phyloP scores from a whole-genome alignment of 169 alveolate species.

The Eimeria tenella region DNA sequence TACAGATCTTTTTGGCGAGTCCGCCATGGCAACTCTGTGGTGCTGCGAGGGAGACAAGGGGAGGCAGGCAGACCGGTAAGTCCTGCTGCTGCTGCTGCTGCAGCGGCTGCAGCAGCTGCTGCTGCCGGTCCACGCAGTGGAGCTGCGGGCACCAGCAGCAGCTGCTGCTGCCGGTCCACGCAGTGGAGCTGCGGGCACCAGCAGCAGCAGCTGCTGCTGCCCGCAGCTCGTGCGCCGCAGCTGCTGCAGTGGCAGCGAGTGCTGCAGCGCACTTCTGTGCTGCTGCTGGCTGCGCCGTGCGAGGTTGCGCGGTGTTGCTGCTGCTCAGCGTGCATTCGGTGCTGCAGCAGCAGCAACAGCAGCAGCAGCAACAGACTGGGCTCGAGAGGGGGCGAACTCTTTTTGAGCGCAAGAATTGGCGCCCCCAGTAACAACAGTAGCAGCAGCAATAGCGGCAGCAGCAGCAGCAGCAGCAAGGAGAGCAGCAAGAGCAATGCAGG shows the following conservation, averaged over 20 bases:
- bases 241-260: too few species aligned
- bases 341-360: slow-evolving; percentile 39
- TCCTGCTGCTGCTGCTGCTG: not conserved
- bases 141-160: too few species aligned
- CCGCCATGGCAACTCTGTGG: too few species aligned
- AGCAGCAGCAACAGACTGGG: not conserved
- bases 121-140: not conserved
- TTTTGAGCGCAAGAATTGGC: not conserved
- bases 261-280: too few species aligned
- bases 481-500: too few species aligned
- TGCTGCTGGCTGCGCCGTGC: too few species aligned
- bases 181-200: too few species aligned
- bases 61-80: not conserved
- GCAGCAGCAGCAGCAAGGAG: not conserved
- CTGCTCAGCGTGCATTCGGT: not conserved
- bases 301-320: not conserved
- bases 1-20: not conserved
- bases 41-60: too few species aligned
- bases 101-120: not conserved
- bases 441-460: not conserved
- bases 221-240: too few species aligned
- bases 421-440: not conserved
- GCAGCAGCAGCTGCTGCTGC: too few species aligned
- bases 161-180: too few species aligned
- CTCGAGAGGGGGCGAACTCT: not conserved